Base-by-base conservation (phyloP, 1,139 yeast genomes). In the Insectozyma bohioensis region DNA sequence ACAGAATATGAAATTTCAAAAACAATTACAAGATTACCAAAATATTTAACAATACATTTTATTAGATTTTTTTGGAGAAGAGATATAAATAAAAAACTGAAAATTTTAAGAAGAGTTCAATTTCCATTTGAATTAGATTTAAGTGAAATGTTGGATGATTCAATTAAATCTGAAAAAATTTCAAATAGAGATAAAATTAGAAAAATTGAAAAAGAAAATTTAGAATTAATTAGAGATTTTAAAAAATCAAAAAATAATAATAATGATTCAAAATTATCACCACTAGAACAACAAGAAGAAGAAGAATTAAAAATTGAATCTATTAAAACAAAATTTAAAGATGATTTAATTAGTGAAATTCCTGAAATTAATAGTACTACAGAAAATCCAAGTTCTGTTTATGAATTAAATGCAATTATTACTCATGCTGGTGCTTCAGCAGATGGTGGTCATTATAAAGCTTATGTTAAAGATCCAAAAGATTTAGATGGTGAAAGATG, bases 391-490 rank as follows among this genome's bases (percentile, higher is more conserved):
- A 82, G 95, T 1, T 87, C 94, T 2, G 75, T 92, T 24, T 92
- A 92, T 54, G 88, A 87, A 46, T 74, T 94, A 45, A 68, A 69
- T 33, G 92, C 95, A 1, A 78, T 92, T 17, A 78, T 92, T 39
- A 88, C 97, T 2, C 99, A 92, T 61, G 85, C 83, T 50, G 99
- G 99, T 29, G 83, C 96, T 4, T 80, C 90, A 31, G 97, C 98
- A 0, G 97, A 94, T 57, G 84, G 96, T 24, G 99, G 99, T 4
- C 99, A 92, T 58, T 92, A 94, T 57, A 97, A 88, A 61, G 80
- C 95, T 15, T 92, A 85, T 63, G 83, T 85, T 18, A 79, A 76
- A 48, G 90, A 86, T 56, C 76, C 74, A 34, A 63, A 63, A 29
- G 94, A 82, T 52, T 50, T 70, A 31, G 73, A 66, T 20, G 87